These are phyloP conservation scores for Nothophaeocryptopus gaeumannii DNA, from an alignment of 2,329 filamentous ascomycete species.

Conservation along the genomic window DNA sequence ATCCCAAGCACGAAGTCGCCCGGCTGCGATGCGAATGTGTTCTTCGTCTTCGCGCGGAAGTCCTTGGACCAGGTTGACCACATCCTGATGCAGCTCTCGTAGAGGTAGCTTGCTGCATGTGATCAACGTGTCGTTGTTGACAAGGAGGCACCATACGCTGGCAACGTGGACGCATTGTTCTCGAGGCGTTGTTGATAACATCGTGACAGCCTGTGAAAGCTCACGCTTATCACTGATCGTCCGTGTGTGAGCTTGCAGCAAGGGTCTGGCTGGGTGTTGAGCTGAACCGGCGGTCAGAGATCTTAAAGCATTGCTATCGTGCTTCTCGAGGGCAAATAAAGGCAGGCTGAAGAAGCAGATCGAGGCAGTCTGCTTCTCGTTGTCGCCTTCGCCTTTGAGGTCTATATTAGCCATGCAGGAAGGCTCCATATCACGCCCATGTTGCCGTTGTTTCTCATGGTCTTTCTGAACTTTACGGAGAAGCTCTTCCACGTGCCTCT, in stretches of 20 bases:
- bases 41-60: no score
- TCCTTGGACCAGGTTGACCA: neutral
- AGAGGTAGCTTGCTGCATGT: constrained; percentile 15
- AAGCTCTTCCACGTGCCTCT: constrained; percentile 9
- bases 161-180: constrained; percentile 12
- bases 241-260: constrained; percentile 11
- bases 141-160: constrained; percentile 14
- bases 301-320: neutral
- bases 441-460: constrained; percentile 19
- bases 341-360: constrained; percentile 15
- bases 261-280: constrained; percentile 11
- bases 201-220: constrained; percentile 8
- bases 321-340: constrained; percentile 9
- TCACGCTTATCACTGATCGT: constrained; percentile 10
- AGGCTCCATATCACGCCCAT: constrained; percentile 18
- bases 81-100: constrained; percentile 1
- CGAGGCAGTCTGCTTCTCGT: constrained; percentile 7
- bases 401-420: constrained; percentile 13
- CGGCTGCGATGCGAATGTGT: neutral
- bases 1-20: constrained; percentile 5
- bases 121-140: constrained; percentile 14
- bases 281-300: constrained; percentile 3
- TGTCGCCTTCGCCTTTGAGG: constrained; percentile 2
- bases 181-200: constrained; percentile 1
- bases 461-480: constrained; percentile 13